Percentiles rank a stretch among this genome's conserved stretches.
phyloP scores from a whole-genome alignment of 1,139 yeast genomes.

The Yamadazyma conglobata region DNA sequence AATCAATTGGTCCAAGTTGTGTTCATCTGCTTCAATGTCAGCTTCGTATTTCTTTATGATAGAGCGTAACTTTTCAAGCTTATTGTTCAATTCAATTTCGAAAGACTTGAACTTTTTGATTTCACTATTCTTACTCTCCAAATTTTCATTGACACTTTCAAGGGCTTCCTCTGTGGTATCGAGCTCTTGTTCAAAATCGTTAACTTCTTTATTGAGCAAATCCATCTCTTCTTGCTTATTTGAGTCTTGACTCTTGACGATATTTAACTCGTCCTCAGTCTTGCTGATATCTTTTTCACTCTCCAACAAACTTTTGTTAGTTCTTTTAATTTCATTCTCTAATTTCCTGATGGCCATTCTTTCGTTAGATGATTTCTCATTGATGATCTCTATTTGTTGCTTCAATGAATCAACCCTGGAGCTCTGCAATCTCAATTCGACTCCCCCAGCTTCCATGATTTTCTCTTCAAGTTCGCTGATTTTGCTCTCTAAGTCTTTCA shows the following conservation, averaged over 20 bases:
- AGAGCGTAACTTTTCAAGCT: slow-evolving; percentile 55
- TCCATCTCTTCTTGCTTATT: slow-evolving; percentile 38
- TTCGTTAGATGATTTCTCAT: slow-evolving; percentile 59
- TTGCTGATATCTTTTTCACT: slow-evolving; percentile 34
- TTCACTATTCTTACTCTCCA: slow-evolving; percentile 50
- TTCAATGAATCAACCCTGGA: slow-evolving; percentile 76
- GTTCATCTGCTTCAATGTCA: slow-evolving; percentile 34
- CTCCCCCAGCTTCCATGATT: slow-evolving; percentile 92
- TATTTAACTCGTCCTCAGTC: slow-evolving; percentile 28
- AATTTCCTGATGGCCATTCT: slow-evolving; percentile 60
- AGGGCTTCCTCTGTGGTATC: slow-evolving; percentile 32
- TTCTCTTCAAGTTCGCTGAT: slow-evolving; percentile 65
- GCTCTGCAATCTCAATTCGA: slow-evolving; percentile 73
- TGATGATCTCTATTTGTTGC: slow-evolving; percentile 63
- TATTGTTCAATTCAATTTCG: slow-evolving; percentile 66
- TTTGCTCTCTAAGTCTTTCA: slow-evolving; percentile 54
- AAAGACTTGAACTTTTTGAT: slow-evolving; percentile 62
- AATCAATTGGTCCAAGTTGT: slow-evolving; percentile 38
- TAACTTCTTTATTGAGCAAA: slow-evolving; percentile 25
- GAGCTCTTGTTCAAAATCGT: slow-evolving; percentile 24
- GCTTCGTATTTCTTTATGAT: slow-evolving; percentile 40
- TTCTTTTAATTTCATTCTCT: slow-evolving; percentile 61
- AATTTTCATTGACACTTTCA: slow-evolving; percentile 39
- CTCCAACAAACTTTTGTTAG: slow-evolving; percentile 44
- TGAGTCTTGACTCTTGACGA: slow-evolving; percentile 23